Conservation (phyloP, 106 monocot species). For the Narthecium ossifragum region DNA sequence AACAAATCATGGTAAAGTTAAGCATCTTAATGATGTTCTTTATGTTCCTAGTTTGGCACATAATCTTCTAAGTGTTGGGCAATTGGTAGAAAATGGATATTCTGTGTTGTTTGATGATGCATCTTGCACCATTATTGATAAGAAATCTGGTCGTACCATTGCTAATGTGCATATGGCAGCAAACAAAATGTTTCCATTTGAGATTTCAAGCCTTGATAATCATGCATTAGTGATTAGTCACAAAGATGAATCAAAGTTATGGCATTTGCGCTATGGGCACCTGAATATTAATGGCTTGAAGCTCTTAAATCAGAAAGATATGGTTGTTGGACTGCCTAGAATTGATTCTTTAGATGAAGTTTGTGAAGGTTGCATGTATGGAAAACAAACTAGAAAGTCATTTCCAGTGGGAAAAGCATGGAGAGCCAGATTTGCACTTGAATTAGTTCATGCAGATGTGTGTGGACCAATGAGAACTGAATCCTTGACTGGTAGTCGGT, state of each 20-base stretch:
- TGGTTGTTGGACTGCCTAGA: not conserved
- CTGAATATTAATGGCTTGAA: not conserved
- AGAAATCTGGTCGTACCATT: not conserved
- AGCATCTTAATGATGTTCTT: not conserved
- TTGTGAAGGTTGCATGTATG: constrained; percentile 3
- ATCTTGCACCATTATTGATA: not conserved
- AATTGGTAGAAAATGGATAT: not conserved
- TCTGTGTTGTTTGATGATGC: not conserved
- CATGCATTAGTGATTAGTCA: not conserved
- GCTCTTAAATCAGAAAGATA: constrained; percentile 2
- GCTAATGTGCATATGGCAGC: not conserved
- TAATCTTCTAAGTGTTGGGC: constrained; percentile 4
- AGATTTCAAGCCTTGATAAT: not conserved
- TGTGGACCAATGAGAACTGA: constrained; percentile 4
- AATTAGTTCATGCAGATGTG: constrained; percentile 8
- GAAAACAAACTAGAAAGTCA: constrained; percentile 1
- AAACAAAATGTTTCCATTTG: constrained; percentile 6
- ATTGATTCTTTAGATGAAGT: not conserved
- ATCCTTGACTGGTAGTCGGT: constrained; percentile 1
- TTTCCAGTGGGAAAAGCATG: not conserved
- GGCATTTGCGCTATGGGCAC: constrained; percentile 8
- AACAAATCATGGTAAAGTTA: not conserved
- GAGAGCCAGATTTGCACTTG: not conserved
- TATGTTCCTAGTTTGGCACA: constrained; percentile 1
- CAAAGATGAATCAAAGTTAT: not conserved